Evolutionary conservation across 176 grass and related monocot genomes (phyloP).

Genomic region (Musa acuminata): DNA sequence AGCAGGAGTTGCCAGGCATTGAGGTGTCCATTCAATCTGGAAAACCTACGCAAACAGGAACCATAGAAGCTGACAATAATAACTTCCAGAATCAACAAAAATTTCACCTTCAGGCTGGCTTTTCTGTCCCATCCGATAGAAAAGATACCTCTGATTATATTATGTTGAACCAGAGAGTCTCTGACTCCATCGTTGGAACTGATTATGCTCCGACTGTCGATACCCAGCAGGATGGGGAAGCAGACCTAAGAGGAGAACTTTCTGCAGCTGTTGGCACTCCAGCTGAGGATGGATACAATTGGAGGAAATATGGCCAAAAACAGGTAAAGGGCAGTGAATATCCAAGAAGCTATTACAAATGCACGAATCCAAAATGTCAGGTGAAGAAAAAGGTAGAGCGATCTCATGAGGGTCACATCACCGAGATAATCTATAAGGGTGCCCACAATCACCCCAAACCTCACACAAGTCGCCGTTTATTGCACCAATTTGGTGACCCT

Average conservation of each 20-base stretch:
- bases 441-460: conserved; percentile 61
- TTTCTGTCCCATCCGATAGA: conserved; percentile 24
- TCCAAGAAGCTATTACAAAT: conserved; percentile 83
- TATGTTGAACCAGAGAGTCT: conserved; percentile 21
- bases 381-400: conserved; percentile 76
- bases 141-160: conserved; percentile 31
- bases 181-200: conserved; percentile 37
- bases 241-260: conserved; percentile 31
- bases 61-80: background rate
- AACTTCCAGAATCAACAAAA: conserved; percentile 25
- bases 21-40: background rate
- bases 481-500: conserved; percentile 10
- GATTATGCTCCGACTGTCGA: conserved; percentile 36
- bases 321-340: conserved; percentile 58
- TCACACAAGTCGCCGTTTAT: conserved; percentile 19
- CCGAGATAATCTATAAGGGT: conserved; percentile 80
- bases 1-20: conserved; percentile 1
- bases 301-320: conserved; percentile 88
- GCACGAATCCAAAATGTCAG: conserved; percentile 48
- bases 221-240: conserved; percentile 30
- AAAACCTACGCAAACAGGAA: background rate
- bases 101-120: conserved; percentile 52
- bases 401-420: conserved; percentile 57
- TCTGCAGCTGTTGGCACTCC: conserved; percentile 18
- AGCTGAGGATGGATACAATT: conserved; percentile 73